These are phyloP conservation scores for Fusarium bactridioides DNA, from an alignment of 2,329 filamentous ascomycete species.

Conservation along the genomic window DNA sequence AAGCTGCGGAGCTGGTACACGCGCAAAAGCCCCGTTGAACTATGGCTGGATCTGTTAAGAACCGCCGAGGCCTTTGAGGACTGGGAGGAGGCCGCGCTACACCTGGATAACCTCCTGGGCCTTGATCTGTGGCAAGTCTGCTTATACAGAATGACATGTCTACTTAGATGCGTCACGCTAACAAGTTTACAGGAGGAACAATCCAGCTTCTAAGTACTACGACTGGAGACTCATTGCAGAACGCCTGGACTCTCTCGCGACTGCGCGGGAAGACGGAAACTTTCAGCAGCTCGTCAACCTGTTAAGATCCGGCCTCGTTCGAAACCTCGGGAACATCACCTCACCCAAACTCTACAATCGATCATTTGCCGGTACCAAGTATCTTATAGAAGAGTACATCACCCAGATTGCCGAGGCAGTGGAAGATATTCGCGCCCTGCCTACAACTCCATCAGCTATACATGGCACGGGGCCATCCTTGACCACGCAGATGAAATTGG, in stretches of 20 bases:
- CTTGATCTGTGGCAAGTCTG: conserved; percentile 76
- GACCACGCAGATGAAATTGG: conserved; percentile 80
- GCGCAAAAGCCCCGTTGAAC: conserved; percentile 68
- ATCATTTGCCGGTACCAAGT: conserved; percentile 87
- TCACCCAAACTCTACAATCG: conserved; percentile 82
- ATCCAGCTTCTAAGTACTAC: conserved; percentile 81
- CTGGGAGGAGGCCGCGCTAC: conserved; percentile 84
- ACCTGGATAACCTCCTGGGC: conserved; percentile 82
- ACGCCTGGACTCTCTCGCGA: conserved; percentile 74
- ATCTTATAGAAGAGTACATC: conserved; percentile 90
- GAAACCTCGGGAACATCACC: conserved; percentile 92
- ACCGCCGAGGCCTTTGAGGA: conserved; percentile 79
- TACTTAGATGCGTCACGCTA: not conserved
- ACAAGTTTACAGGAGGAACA: conserved; percentile 71
- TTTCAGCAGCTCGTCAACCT: conserved; percentile 79
- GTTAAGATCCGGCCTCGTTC: conserved; percentile 78
- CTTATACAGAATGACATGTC: not conserved
- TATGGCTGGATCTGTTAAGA: conserved; percentile 71
- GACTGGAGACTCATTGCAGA: conserved; percentile 86
- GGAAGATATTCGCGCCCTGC: conserved; percentile 74
- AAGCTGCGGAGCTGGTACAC: conserved; percentile 73
- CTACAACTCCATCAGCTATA: conserved; percentile 57
- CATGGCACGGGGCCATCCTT: conserved; percentile 54
- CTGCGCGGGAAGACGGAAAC: conserved; percentile 74
- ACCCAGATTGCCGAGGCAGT: conserved; percentile 83